A percentile compares a stretch with the other conserved stretches of the same genome.
These are phyloP conservation scores for Neurospora terricola DNA, from an alignment of 495 filamentous ascomycete species.

Conservation along the genomic window DNA sequence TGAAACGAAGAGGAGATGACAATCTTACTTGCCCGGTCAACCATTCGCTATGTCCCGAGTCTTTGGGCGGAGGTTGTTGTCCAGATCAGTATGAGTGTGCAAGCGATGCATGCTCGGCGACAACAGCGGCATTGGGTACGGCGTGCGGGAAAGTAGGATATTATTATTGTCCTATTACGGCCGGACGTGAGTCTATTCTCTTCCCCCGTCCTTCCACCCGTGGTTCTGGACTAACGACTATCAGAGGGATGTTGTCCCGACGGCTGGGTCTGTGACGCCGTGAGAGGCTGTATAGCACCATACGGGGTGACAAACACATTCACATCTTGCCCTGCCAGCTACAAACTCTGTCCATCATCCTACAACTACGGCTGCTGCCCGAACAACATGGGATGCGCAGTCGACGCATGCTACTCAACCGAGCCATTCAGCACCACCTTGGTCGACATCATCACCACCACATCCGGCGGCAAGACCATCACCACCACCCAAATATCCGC, in stretches of 20 bases:
- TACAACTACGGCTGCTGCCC: constrained; percentile 33
- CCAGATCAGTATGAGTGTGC: constrained; percentile 31
- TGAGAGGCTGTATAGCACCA: constrained; percentile 20
- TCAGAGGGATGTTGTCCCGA: constrained; percentile 27
- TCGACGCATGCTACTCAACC: constrained; percentile 26
- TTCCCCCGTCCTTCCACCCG: too few relatives aligned
- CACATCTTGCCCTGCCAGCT: constrained; percentile 22
- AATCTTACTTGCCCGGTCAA: constrained; percentile 17
- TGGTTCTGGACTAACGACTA: background rate
- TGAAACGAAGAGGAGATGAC: constrained; percentile 10
- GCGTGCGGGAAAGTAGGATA: constrained; percentile 24
- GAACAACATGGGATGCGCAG: constrained; percentile 29
- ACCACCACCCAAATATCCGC: constrained; percentile 20
- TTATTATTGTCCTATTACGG: constrained; percentile 21
- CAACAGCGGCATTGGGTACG: constrained; percentile 28
- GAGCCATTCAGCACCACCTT: constrained; percentile 22
- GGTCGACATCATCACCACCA: constrained; percentile 24
- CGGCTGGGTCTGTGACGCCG: constrained; percentile 22
- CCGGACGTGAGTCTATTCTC: constrained; percentile 11
- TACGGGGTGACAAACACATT: constrained; percentile 14
- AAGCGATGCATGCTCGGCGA: constrained; percentile 33
- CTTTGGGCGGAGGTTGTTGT: constrained; percentile 32
- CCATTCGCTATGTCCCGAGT: constrained; percentile 26
- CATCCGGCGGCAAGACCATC: constrained; percentile 16
- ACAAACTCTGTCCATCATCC: constrained; percentile 27